These are phyloP conservation scores for Lycium ferocissimum DNA, from an alignment of 257 asterid genomes.

Conservation along the genomic window DNA sequence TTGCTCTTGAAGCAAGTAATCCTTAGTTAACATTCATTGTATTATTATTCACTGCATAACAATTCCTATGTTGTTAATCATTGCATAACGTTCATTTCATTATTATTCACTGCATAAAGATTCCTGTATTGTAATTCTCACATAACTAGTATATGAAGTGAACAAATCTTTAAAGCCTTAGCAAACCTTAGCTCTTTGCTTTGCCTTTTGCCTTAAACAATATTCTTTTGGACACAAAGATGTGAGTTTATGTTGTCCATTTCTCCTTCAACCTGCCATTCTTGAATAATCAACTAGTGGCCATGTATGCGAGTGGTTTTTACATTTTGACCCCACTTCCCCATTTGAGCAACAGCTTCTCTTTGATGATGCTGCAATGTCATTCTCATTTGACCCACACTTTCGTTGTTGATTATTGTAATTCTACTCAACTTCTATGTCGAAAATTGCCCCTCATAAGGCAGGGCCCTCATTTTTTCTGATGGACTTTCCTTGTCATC, in stretches of 20 bases:
- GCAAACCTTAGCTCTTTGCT: background rate
- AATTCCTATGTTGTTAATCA: background rate
- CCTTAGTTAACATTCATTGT: background rate
- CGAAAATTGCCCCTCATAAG: background rate
- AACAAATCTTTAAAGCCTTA: background rate
- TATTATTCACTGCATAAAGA: background rate
- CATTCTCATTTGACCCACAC: background rate
- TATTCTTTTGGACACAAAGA: background rate
- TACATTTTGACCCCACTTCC: background rate
- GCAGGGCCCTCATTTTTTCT: background rate
- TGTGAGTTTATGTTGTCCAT: background rate
- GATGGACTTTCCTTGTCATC: background rate
- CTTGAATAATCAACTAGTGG: background rate
- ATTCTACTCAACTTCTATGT: background rate
- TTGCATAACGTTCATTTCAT: background rate
- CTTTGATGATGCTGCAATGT: conserved; percentile 8
- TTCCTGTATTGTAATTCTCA: background rate
- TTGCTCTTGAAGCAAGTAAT: background rate
- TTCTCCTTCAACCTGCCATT: background rate
- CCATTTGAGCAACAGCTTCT: conserved; percentile 7
- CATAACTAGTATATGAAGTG: background rate
- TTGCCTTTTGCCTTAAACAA: background rate
- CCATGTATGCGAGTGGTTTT: background rate
- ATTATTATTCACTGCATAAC: background rate
- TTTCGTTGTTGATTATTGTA: background rate